A percentile compares a stretch with the other conserved stretches of the same genome.
Conservation (phyloP, 208 protist species). For the Tritrichomonas foetus region DNA sequence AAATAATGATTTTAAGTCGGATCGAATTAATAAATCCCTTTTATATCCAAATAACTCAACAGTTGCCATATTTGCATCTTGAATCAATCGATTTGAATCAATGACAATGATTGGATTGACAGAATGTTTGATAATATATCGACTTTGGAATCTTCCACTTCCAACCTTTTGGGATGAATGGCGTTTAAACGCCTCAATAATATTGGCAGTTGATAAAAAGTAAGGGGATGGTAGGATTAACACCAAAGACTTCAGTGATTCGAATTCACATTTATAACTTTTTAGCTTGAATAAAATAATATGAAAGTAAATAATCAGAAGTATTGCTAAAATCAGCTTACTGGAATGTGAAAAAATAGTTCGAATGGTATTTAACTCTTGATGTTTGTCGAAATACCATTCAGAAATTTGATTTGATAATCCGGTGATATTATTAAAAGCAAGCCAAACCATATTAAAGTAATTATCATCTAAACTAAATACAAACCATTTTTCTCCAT, state of each 20-base stretch:
- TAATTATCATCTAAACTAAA: no score
- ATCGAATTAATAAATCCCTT: neutral
- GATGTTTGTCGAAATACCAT: no score
- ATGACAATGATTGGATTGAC: neutral
- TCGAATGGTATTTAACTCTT: no score
- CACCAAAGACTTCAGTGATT: neutral
- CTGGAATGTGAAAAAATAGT: no score
- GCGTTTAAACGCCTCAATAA: neutral
- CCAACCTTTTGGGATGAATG: neutral
- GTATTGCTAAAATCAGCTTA: neutral
- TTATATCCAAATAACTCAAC: neutral
- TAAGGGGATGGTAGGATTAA: neutral
- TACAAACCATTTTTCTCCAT: no score
- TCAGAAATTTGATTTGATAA: no score
- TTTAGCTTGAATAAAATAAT: neutral
- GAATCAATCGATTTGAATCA: neutral
- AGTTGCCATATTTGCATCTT: neutral
- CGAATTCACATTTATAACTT: neutral
- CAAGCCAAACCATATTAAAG: no score
- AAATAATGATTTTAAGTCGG: neutral
- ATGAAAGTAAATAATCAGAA: neutral
- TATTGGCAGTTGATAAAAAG: neutral
- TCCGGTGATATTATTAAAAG: no score
- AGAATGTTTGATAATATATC: conserved; percentile 1
- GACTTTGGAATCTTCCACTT: neutral